Percentiles rank a stretch among this genome's conserved stretches.
phyloP scores from a whole-genome alignment of 768 basidiomycete genomes.

The Fomitopsis pulvina region DNA sequence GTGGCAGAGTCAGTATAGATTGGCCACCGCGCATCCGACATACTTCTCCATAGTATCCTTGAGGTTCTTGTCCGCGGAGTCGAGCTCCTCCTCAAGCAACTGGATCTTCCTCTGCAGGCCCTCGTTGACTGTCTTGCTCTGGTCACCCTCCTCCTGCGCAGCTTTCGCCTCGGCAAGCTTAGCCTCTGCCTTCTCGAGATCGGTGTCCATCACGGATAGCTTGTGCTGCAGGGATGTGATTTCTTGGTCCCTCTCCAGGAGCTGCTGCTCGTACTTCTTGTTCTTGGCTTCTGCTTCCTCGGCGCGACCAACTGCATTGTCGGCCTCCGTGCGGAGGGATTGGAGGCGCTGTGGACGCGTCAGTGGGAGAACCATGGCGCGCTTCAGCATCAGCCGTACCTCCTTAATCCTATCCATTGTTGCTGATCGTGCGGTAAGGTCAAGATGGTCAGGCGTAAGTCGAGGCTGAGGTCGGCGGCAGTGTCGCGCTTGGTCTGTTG shows the following conservation, averaged over 20 bases:
- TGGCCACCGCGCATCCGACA: slow-evolving; percentile 20
- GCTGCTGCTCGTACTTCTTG: slow-evolving; percentile 66
- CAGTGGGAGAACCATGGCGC: neutral
- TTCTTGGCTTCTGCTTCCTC: slow-evolving; percentile 81
- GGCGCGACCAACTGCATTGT: slow-evolving; percentile 72
- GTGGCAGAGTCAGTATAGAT: slow-evolving; percentile 1
- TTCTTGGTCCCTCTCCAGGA: slow-evolving; percentile 82
- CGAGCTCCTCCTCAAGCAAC: slow-evolving; percentile 92
- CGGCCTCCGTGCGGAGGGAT: slow-evolving; percentile 78
- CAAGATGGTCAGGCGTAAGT: slow-evolving; percentile 8
- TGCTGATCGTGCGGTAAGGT: slow-evolving; percentile 14
- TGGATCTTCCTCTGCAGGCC: slow-evolving; percentile 76
- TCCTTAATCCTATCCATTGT: slow-evolving; percentile 45
- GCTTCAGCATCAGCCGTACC: slow-evolving; percentile 18
- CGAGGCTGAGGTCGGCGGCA: slow-evolving; percentile 20
- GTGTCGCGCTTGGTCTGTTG: slow-evolving; percentile 15
- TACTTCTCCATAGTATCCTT: slow-evolving; percentile 97
- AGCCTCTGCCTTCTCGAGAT: slow-evolving; percentile 66
- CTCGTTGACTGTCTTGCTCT: slow-evolving; percentile 66
- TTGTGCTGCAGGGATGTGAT: slow-evolving; percentile 74
- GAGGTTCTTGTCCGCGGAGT: slow-evolving; percentile 90
- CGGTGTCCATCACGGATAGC: slow-evolving; percentile 53
- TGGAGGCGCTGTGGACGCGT: slow-evolving; percentile 54
- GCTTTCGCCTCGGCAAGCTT: slow-evolving; percentile 62
- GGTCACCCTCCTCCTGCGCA: slow-evolving; percentile 60